Percentiles rank a stretch among this genome's conserved stretches.
These are phyloP conservation scores for Ceratobasidium papillatum DNA, from an alignment of 1,284 basidiomycete genomes.

Conservation along the genomic window DNA sequence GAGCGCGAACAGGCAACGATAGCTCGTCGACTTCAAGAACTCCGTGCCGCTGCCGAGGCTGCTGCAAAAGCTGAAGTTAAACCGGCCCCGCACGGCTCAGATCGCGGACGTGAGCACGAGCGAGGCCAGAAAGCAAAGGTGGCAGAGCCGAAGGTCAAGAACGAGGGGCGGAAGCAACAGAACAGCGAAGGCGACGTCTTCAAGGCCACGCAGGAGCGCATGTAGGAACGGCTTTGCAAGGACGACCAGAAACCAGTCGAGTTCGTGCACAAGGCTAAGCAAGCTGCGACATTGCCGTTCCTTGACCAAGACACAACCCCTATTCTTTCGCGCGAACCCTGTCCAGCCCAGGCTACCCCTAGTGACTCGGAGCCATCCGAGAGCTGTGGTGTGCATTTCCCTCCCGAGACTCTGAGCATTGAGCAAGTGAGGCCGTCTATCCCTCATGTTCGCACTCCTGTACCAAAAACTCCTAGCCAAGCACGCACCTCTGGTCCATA, in stretches of 20 bases:
- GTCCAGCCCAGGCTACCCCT: background rate
- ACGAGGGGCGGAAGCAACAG: conserved; percentile 29
- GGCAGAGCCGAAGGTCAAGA: conserved; percentile 17
- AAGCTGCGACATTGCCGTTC: conserved; percentile 12
- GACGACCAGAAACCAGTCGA: conserved; percentile 17
- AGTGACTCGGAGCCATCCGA: conserved; percentile 24
- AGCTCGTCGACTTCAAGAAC: conserved; percentile 30
- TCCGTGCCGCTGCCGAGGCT: conserved; percentile 31
- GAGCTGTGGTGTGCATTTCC: conserved; percentile 25
- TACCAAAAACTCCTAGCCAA: conserved; percentile 14
- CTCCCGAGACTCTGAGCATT: background rate
- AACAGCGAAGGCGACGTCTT: conserved; percentile 29
- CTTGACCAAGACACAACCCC: conserved; percentile 1
- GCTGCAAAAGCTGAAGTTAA: background rate
- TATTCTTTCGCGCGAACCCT: background rate
- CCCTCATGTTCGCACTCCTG: conserved; percentile 33
- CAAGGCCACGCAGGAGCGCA: conserved; percentile 33
- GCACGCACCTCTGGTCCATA: conserved; percentile 30
- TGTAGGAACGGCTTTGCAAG: conserved; percentile 29
- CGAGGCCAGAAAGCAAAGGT: conserved; percentile 13
- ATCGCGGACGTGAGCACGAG: conserved; percentile 24
- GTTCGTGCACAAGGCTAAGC: conserved; percentile 18
- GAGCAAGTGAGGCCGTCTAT: conserved; percentile 17
- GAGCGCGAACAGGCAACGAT: conserved; percentile 29
- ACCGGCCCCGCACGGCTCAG: background rate